Evolutionary conservation across 2,329 filamentous ascomycete species (phyloP).

Genomic region (Epichloe festucae): DNA sequence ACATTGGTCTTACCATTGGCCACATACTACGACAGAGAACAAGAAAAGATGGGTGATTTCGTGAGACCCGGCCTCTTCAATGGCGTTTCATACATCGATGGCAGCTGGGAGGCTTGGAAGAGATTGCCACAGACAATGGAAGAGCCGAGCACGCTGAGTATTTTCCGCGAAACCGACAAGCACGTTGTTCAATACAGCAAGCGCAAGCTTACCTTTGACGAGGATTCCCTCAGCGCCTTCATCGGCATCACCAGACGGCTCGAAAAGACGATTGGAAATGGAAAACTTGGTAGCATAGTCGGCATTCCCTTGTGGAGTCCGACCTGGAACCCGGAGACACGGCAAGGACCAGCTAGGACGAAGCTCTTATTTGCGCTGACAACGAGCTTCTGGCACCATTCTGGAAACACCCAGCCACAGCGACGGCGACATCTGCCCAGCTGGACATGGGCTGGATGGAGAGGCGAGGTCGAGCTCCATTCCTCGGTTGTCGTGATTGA

Average conservation of each 20-base stretch:
- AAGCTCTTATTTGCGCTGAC: slow-evolving; percentile 21
- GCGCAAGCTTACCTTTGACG: slow-evolving; percentile 16
- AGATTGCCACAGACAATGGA: slow-evolving; percentile 15
- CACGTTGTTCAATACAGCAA: slow-evolving; percentile 20
- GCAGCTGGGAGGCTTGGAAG: slow-evolving; percentile 24
- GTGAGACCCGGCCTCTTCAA: slow-evolving; percentile 23
- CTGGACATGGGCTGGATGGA: slow-evolving; percentile 26
- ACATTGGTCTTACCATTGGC: slow-evolving; percentile 19
- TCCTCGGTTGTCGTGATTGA: slow-evolving; percentile 21
- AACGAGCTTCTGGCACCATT: slow-evolving; percentile 25
- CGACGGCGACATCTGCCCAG: slow-evolving; percentile 20
- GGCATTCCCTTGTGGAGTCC: slow-evolving; percentile 21
- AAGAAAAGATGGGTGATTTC: slow-evolving; percentile 23
- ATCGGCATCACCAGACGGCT: slow-evolving; percentile 19
- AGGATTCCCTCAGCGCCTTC: slow-evolving; percentile 21
- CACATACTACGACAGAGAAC: slow-evolving; percentile 19
- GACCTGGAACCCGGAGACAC: slow-evolving; percentile 5
- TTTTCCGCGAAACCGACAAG: slow-evolving; percentile 22
- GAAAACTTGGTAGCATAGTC: slow-evolving; percentile 18
- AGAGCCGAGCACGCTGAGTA: slow-evolving; percentile 21
- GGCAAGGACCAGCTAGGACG: slow-evolving; percentile 14
- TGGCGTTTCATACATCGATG: slow-evolving; percentile 21
- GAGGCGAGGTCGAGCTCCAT: slow-evolving; percentile 20
- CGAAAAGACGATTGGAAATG: slow-evolving; percentile 17
- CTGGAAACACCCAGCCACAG: slow-evolving; percentile 13